Base-by-base conservation (phyloP, 2,329 filamentous ascomycete species). In the Xylaria sp. region DNA sequence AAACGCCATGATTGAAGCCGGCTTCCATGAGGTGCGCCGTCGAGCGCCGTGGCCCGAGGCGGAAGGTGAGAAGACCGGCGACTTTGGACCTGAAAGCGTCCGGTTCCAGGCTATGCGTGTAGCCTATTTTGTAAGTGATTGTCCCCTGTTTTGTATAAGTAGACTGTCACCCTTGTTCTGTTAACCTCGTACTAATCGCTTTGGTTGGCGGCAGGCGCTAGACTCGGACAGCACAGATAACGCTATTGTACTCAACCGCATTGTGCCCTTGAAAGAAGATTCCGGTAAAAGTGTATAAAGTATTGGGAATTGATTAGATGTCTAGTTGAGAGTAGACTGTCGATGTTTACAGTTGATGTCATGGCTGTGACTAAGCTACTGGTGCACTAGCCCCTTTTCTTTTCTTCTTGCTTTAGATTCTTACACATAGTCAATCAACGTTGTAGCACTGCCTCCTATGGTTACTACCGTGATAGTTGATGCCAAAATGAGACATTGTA, bases 91-190 rank as follows among this genome's bases (percentile, higher is more conserved):
- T 28, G 92, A 93, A 81, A 91, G 86, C 63, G 91, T 97, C 7
- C 86, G 95, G 56, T 98, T 98, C 86, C 95, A 98, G 84, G 95
- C 90, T 2, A 90, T 97, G 85, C 87, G 95, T 30, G 92, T 95
- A 52, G 95, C 91, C 10, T 97, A 97, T 78, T 96, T 96, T 81
- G 85, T 87, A 68, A 84, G 85, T 82, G 5, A 36, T 36, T 12
- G 34, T 12, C 34, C 34, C 5, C 34, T 36, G 34, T 36, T 36
- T 7, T 18, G 20, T n/a, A n/a, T n/a, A n/a, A n/a, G n/a, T 12
- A 12, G 36, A 41, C 39, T 23, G 1, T 30, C 41, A 34, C 13
- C 50, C n/a, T 4, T 10, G 28, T 30, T 30, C 15, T 34, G 32
- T 55, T 34, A 20, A 9, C 34, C 1, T 36, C 8, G 34, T 36